phyloP scores from a whole-genome alignment of 2,329 filamentous ascomycete genomes.

The Stachybotrys elegans region DNA sequence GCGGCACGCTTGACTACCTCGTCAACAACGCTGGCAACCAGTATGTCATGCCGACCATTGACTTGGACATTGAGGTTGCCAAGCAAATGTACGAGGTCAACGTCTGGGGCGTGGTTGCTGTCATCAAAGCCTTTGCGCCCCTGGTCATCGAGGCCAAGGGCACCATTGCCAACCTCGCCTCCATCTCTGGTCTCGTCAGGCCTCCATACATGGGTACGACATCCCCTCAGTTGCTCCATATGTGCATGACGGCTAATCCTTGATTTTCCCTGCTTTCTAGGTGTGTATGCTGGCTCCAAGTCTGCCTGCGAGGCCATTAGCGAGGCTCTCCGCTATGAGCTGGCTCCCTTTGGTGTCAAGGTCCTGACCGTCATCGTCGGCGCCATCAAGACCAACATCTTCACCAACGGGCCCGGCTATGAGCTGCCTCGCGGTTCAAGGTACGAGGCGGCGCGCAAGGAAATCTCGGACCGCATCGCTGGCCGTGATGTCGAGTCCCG shows the following conservation, averaged over 20 bases:
- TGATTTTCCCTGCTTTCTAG: neutral
- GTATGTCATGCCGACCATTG: conserved; percentile 20
- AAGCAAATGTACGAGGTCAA: conserved; percentile 23
- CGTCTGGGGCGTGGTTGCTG: conserved; percentile 21
- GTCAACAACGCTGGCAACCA: conserved; percentile 25
- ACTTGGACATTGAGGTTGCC: conserved; percentile 16
- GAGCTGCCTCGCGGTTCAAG: neutral
- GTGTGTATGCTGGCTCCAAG: conserved; percentile 9
- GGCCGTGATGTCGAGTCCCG: no score
- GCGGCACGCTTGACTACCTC: conserved; percentile 20
- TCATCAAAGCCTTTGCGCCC: conserved; percentile 20
- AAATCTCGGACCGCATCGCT: neutral
- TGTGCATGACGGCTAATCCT: neutral
- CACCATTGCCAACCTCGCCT: conserved; percentile 24
- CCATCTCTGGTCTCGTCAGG: conserved; percentile 17
- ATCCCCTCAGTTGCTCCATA: neutral
- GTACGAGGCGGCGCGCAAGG: neutral
- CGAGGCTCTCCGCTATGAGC: conserved; percentile 19
- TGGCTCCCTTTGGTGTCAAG: conserved; percentile 16
- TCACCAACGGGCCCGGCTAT: neutral
- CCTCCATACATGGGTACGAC: conserved; percentile 15
- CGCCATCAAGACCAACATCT: neutral
- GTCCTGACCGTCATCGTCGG: conserved; percentile 10
- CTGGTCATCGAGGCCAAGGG: conserved; percentile 19
- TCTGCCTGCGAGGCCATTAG: conserved; percentile 10